phyloP scores from a whole-genome alignment of 495 filamentous ascomycete genomes.

The Xylaria scruposa region DNA sequence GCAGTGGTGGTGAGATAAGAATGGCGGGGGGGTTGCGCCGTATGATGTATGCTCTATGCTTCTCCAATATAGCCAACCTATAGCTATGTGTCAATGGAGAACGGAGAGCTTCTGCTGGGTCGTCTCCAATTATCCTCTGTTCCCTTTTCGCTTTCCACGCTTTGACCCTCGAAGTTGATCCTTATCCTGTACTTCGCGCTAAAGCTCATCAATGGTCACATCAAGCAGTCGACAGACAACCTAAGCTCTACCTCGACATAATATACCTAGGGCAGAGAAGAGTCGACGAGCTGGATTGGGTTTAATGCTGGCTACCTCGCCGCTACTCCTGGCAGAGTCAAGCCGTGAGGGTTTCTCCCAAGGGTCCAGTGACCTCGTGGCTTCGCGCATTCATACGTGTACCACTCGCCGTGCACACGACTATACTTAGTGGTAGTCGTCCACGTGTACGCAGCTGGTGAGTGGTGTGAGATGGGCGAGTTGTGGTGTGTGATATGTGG shows the following conservation, averaged over 20 bases:
- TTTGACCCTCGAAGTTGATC: slow-evolving; percentile 14
- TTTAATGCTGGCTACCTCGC: slow-evolving; percentile 33
- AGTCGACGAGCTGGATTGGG: slow-evolving; percentile 13
- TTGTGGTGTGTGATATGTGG: slow-evolving; percentile 9
- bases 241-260: slow-evolving; percentile 26
- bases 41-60: slow-evolving; percentile 37
- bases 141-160: slow-evolving; percentile 12
- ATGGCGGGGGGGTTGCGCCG: slow-evolving; percentile 21
- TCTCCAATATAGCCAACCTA: slow-evolving; percentile 28
- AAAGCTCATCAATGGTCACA: slow-evolving; percentile 6
- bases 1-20: slow-evolving; percentile 21
- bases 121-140: slow-evolving; percentile 18
- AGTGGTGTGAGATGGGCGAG: slow-evolving; percentile 28
- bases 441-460: slow-evolving; percentile 38
- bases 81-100: slow-evolving; percentile 23
- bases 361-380: slow-evolving; percentile 20
- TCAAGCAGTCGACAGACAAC: neutral
- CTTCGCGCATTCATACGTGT: slow-evolving; percentile 43
- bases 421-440: slow-evolving; percentile 38
- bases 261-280: slow-evolving; percentile 24
- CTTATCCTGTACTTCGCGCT: slow-evolving; percentile 1
- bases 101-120: slow-evolving; percentile 16
- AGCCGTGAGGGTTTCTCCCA: slow-evolving; percentile 24
- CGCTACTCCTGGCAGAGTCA: slow-evolving; percentile 37
- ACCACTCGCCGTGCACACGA: slow-evolving; percentile 36